Evolutionary conservation across 2,329 filamentous ascomycete species (phyloP).

Genomic region (Sporothrix protearum): DNA sequence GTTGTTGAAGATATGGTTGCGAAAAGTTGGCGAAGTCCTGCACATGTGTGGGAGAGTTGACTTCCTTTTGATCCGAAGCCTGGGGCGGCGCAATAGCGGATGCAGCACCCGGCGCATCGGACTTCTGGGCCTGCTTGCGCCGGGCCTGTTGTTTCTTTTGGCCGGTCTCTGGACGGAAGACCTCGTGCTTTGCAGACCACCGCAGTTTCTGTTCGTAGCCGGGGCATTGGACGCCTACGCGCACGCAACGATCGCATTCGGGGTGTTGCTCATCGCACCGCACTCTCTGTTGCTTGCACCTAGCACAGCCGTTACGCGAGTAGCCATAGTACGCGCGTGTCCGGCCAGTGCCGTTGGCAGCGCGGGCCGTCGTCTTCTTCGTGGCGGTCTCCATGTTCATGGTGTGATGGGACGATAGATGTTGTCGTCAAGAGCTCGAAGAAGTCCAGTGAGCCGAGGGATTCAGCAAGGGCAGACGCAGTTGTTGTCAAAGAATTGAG

Average conservation of each 20-base stretch:
- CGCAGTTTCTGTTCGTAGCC: slow-evolving; percentile 46
- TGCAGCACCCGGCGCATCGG: neutral
- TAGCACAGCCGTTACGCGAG: slow-evolving; percentile 28
- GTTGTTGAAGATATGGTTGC: neutral
- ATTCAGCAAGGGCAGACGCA: neutral
- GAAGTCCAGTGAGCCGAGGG: neutral
- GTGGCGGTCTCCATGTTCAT: slow-evolving; percentile 11
- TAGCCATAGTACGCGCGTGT: slow-evolving; percentile 27
- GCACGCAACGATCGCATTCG: slow-evolving; percentile 42
- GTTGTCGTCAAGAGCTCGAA: neutral
- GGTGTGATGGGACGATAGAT: neutral
- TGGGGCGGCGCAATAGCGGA: neutral
- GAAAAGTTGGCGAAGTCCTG: neutral
- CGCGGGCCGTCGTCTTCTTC: slow-evolving; percentile 15
- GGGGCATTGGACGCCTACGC: slow-evolving; percentile 42
- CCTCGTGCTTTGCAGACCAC: slow-evolving; percentile 49
- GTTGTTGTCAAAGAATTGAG: slow-evolving; percentile 4
- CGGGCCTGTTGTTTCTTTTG: slow-evolving; percentile 9
- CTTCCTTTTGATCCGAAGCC: neutral
- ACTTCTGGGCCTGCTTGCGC: neutral
- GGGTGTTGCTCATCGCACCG: slow-evolving; percentile 29
- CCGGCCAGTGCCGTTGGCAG: slow-evolving; percentile 17
- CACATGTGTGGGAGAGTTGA: neutral
- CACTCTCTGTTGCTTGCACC: slow-evolving; percentile 29
- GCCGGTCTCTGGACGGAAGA: slow-evolving; percentile 27